Evolutionary conservation across 192 early-diverging fungal species (phyloP), one percentile per base, ranked within the genome.

Genomic region (Coemansia sp.): DNA sequence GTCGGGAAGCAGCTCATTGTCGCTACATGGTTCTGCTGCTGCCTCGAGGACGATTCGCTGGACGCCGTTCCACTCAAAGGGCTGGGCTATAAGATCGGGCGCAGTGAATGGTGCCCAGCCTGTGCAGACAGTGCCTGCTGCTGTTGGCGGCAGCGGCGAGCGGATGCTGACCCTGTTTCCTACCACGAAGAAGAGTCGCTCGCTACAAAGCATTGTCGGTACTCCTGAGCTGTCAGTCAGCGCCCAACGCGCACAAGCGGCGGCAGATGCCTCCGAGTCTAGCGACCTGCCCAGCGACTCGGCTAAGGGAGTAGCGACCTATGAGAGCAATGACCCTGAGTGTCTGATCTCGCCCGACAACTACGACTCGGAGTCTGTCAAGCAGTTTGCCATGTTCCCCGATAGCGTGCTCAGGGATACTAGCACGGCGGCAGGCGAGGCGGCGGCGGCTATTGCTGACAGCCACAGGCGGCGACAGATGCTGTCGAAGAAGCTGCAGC

Each of bases 341-440:
- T 8, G 15, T 29, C 42, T 76, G 29, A 8, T 57, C 5, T 77
- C 75, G 23, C 75, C 74, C 8, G 63, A 69, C 27, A 46, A 51
- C 5, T 36, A 62, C 25, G 75, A 42, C 23, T 32, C 39, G 19
- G 70, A 62, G 0, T 68, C 66, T 2, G 34, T 25, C 44, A 32
- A 53, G 8, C 75, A 72, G 32, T 34, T 77, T 37, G 75, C 75
- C 51, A 77, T 77, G 75, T 77, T 72, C 55, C 75, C 75, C 11
- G 27, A 58, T 0, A 58, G 55, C 55, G 55, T 58, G 55, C 55
- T 58, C 25, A 37, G 37, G 21, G 48, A 19, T 5, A 25, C 42
- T 27, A 31, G 12, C 3, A 14, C 34, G n/a, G 67, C 57, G 11
- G 36, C 58, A 4, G 44, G 19, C 25, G 62, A 50, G 37, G 50